Evolutionary conservation across 768 basidiomycete genomes (phyloP), one percentile per base, ranked within the genome.

Genomic region (Tylopilus plumbeoviolaceoides): DNA sequence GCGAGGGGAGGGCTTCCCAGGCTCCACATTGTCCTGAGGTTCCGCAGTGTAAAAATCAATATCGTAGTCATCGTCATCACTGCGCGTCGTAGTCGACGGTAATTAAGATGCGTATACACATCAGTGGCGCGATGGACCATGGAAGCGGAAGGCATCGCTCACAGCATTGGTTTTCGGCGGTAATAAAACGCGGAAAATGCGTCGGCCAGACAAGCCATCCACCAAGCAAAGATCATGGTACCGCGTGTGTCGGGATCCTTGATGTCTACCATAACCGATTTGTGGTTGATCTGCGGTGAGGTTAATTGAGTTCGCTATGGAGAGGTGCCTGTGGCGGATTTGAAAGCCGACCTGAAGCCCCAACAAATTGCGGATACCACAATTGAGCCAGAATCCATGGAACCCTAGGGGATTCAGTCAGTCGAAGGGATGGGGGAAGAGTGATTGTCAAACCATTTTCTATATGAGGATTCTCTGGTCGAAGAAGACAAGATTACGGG

Each of bases 201-300:
- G 63, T 97, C 94, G 31, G 81, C 78, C 43, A 93, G 74, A 68
- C 87, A 89, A 8, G 91, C 85, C 82, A 93, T 88, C 91, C 93
- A 95, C 87, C 92, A 94, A 1, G 91, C 87, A 63, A 91, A 93
- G 47, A 89, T 87, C 85, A 92, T 89, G 7, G 87, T 90, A 23
- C 88, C 86, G 48, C 86, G 82, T 46, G 77, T 82, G 62, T 91
- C 89, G 38, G 81, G 76, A 64, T 90, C 87, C 56, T 81, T 77
- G 58, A 90, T 88, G 53, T 77, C 81, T 10, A 80, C 76, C 74
- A 88, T 83, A 35, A 85, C 85, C 4, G 87, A 82, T 67, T 89
- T 90, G 63, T 90, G 87, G 69, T 91, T 91, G 67, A 91, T 89
- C 89, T 91, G 61, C 42, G 47, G 41, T 9, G 33, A 12, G 48